These are phyloP conservation scores for Parathielavia hyrcaniae DNA, from an alignment of 495 filamentous ascomycete species.

Conservation along the genomic window DNA sequence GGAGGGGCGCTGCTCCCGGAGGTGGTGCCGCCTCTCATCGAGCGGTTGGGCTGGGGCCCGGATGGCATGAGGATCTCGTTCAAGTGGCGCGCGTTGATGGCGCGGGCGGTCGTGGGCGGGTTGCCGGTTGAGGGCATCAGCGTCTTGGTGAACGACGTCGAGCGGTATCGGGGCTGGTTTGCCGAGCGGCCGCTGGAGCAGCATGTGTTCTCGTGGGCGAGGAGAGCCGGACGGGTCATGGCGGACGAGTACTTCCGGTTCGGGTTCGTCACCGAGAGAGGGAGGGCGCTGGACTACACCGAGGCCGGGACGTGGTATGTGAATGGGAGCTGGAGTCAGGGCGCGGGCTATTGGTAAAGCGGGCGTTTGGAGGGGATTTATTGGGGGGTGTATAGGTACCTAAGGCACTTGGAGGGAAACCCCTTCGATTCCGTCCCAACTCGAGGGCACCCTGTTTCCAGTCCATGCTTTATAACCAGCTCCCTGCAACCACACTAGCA, in stretches of 20 bases:
- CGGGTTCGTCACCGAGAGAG: constrained; percentile 16
- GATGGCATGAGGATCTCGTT: constrained; percentile 41
- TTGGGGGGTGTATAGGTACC: too few species aligned
- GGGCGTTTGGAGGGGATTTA: not conserved
- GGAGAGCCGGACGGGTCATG: not conserved
- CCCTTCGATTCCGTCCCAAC: not conserved
- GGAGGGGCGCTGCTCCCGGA: constrained; percentile 63
- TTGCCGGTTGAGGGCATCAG: constrained; percentile 22
- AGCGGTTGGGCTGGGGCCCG: constrained; percentile 11
- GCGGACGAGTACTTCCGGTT: constrained; percentile 28
- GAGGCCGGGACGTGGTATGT: constrained; percentile 28
- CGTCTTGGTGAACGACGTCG: constrained; percentile 30
- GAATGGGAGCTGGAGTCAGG: constrained; percentile 27
- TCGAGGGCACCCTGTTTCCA: not conserved
- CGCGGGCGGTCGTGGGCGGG: not conserved
- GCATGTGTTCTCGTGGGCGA: constrained; percentile 22
- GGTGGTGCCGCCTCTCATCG: constrained; percentile 47
- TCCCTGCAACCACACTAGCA: not conserved
- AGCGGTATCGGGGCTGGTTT: constrained; percentile 27
- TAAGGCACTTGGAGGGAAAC: not conserved
- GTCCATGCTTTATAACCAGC: not conserved
- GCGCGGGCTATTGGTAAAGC: constrained; percentile 21
- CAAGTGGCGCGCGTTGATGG: constrained; percentile 42
- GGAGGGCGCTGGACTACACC: constrained; percentile 20
- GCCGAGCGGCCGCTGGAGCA: constrained; percentile 17